A percentile compares a stretch with the other conserved stretches of the same genome.
Conservation (phyloP, 192 early-diverging fungal species). For the Podila epicladia region DNA sequence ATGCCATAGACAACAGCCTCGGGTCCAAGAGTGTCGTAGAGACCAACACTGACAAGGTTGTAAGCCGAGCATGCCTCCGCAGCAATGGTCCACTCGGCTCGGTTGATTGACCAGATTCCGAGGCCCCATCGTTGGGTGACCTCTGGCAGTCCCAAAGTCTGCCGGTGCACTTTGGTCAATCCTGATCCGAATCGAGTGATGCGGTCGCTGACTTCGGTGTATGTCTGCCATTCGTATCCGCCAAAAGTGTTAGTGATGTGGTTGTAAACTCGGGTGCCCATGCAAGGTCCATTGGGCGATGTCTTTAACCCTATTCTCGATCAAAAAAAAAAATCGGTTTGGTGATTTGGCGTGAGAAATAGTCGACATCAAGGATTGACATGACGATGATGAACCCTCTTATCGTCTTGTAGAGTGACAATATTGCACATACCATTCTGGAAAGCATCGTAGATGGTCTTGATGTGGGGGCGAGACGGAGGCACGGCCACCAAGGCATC, state of each 20-base stretch:
- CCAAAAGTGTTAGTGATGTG: constrained; percentile 65
- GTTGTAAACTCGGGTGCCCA: constrained; percentile 70
- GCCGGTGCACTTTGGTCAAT: constrained; percentile 61
- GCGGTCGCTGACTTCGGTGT: constrained; percentile 67
- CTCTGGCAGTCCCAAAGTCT: constrained; percentile 5
- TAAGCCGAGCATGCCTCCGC: constrained; percentile 75
- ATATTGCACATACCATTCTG: constrained; percentile 24
- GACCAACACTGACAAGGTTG: constrained; percentile 73
- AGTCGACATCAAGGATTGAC: not conserved
- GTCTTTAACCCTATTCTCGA: constrained; percentile 54
- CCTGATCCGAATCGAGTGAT: constrained; percentile 76
- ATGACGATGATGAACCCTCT: no score
- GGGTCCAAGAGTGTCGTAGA: constrained; percentile 92
- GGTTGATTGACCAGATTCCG: constrained; percentile 81
- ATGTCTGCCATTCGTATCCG: constrained; percentile 76
- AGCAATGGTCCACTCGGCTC: constrained; percentile 80
- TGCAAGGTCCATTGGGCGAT: constrained; percentile 59
- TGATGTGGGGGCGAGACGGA: constrained; percentile 19
- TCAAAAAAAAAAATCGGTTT: not conserved
- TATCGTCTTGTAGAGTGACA: not conserved
- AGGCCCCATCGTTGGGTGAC: constrained; percentile 53
- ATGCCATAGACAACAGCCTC: constrained; percentile 87
- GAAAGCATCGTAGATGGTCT: constrained; percentile 43
- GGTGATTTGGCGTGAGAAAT: not conserved
- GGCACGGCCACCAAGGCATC: constrained; percentile 15